These are phyloP conservation scores for Ambrosiella xylebori DNA, from an alignment of 2,329 filamentous ascomycete species.

Conservation along the genomic window DNA sequence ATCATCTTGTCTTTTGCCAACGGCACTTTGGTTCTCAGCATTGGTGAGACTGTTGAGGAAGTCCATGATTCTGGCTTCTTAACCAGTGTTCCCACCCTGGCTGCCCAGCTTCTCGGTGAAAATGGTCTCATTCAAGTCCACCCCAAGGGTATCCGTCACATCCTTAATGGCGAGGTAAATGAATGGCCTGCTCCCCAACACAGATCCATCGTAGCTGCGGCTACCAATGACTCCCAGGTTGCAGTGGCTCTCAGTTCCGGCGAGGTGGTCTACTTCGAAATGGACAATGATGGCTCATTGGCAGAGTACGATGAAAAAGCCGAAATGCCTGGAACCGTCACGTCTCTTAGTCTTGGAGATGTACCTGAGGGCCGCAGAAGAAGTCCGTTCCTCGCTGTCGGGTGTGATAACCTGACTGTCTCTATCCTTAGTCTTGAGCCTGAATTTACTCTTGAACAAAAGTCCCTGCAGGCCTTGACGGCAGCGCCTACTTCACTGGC, in stretches of 20 bases:
- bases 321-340: slow-evolving; percentile 89
- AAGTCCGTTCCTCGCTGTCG: slow-evolving; percentile 87
- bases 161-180: slow-evolving; percentile 61
- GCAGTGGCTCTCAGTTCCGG: slow-evolving; percentile 87
- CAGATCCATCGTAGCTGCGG: slow-evolving; percentile 83
- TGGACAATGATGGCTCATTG: slow-evolving; percentile 78
- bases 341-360: slow-evolving; percentile 80
- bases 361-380: slow-evolving; percentile 78
- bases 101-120: slow-evolving; percentile 85
- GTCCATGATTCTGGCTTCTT: slow-evolving; percentile 88
- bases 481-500: slow-evolving; percentile 75
- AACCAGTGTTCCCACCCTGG: slow-evolving; percentile 72
- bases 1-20: slow-evolving; percentile 90
- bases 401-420: slow-evolving; percentile 91
- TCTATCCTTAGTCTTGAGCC: slow-evolving; percentile 80
- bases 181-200: slow-evolving; percentile 92
- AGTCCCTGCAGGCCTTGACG: slow-evolving; percentile 84
- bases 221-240: slow-evolving; percentile 85
- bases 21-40: slow-evolving; percentile 78
- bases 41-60: slow-evolving; percentile 92
- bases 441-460: slow-evolving; percentile 78
- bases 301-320: slow-evolving; percentile 92
- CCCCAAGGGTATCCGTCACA: slow-evolving; percentile 87
- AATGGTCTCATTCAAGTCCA: slow-evolving; percentile 89
- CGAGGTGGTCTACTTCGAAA: slow-evolving; percentile 96